phyloP scores from a whole-genome alignment of 805 yeast species.

The Saccharomyces eubayanus region DNA sequence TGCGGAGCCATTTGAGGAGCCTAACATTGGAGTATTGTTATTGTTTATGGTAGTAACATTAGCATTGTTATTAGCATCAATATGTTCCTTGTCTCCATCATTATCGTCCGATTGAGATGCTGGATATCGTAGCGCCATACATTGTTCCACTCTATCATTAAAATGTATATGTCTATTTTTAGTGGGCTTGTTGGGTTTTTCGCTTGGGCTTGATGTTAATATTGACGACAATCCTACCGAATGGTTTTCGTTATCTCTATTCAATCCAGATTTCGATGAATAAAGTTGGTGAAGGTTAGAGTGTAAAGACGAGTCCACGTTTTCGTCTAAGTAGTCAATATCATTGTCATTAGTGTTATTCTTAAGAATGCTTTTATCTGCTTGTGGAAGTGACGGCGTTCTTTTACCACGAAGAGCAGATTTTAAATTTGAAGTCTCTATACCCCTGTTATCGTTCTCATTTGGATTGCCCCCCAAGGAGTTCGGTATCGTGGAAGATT shows the following conservation, averaged over 20 bases:
- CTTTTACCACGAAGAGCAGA: background rate
- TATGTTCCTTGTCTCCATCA: slow-evolving; percentile 11
- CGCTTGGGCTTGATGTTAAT: background rate
- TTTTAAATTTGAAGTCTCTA: background rate
- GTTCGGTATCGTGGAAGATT: background rate
- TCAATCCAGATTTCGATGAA: background rate
- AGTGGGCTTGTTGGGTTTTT: slow-evolving; percentile 4
- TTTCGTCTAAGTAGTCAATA: background rate
- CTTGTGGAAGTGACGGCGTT: background rate
- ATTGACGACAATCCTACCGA: background rate
- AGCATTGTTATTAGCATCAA: background rate
- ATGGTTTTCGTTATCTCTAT: background rate
- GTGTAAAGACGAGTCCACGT: background rate
- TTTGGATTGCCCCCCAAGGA: background rate
- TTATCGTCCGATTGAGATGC: slow-evolving; percentile 12
- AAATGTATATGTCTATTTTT: slow-evolving; percentile 70
- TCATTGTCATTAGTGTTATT: background rate
- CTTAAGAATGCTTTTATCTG: background rate
- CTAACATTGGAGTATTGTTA: background rate
- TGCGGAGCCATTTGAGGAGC: background rate
- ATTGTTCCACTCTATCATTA: slow-evolving; percentile 90
- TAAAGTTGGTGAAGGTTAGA: background rate
- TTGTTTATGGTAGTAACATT: background rate
- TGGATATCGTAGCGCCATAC: slow-evolving; percentile 55
- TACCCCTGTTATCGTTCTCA: background rate